These are phyloP conservation scores for Linnemannia elongata DNA, from an alignment of 192 early-diverging fungal species.

Conservation along the genomic window DNA sequence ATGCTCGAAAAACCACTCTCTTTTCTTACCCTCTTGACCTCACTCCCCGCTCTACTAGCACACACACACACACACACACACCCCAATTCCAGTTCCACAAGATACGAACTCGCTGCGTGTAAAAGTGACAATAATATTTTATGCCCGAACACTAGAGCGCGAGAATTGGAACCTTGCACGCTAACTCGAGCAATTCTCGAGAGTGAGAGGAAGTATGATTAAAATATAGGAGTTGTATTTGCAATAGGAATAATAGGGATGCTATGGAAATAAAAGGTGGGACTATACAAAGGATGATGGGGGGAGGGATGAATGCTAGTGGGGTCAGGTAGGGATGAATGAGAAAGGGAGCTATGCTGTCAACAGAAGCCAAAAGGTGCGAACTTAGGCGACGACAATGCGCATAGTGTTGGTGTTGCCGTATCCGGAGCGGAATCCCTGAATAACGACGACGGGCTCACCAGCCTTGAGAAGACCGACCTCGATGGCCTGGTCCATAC, in stretches of 20 bases:
- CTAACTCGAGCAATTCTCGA: not conserved
- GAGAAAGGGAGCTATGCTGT: not conserved
- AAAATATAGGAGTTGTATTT: not conserved
- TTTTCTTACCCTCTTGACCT: not conserved
- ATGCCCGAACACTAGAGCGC: not conserved
- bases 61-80: not conserved
- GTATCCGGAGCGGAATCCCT: conserved; percentile 83
- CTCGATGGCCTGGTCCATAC: conserved; percentile 80
- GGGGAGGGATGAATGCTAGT: not conserved
- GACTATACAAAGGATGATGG: conserved; percentile 17
- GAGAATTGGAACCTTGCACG: not conserved
- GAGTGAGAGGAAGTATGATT: not conserved
- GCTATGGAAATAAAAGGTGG: conserved; percentile 33
- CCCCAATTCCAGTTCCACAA: conserved; percentile 1
- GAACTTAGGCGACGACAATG: conserved; percentile 67
- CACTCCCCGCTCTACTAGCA: not conserved
- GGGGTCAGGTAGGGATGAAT: not conserved
- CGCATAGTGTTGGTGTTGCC: conserved; percentile 91
- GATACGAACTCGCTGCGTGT: not conserved
- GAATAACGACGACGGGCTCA: conserved; percentile 80
- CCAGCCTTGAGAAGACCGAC: conserved; percentile 66
- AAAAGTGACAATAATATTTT: not conserved
- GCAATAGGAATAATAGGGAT: conserved; percentile 25
- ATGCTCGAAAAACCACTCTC: not conserved
- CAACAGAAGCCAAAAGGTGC: not conserved